These are phyloP conservation scores for Rubia peregrina DNA, from an alignment of 305 asterid species.

Conservation along the genomic window DNA sequence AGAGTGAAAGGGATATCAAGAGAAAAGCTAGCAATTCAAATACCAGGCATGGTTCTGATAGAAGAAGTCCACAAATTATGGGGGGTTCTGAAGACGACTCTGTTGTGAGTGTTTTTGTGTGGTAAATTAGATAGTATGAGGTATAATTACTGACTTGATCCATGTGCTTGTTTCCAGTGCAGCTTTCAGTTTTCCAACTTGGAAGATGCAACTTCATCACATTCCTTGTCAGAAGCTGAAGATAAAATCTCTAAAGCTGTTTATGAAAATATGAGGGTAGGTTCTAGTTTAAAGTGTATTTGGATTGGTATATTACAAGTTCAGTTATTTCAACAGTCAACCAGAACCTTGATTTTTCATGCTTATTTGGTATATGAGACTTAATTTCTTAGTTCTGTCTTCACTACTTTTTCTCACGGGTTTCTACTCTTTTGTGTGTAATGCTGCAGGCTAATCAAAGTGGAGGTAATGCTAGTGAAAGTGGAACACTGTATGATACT, in stretches of 20 bases:
- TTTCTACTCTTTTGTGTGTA: constrained; percentile 7
- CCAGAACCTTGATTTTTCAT: not conserved
- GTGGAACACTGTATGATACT: constrained; percentile 34
- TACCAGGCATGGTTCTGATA: constrained; percentile 32
- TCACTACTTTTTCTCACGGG: constrained; percentile 5
- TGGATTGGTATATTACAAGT: not conserved
- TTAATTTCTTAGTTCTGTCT: constrained; percentile 3
- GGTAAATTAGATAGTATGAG: not conserved
- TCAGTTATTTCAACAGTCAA: not conserved
- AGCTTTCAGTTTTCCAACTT: constrained; percentile 47
- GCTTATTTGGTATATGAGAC: not conserved
- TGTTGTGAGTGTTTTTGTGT: constrained; percentile 46
- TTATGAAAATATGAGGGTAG: constrained; percentile 49
- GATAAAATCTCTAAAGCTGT: constrained; percentile 56
- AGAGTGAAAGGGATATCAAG: constrained; percentile 41
- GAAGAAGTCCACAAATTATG: constrained; percentile 27
- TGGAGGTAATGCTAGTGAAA: constrained; percentile 27
- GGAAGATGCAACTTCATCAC: constrained; percentile 54
- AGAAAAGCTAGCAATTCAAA: constrained; percentile 27
- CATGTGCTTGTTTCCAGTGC: constrained; percentile 35
- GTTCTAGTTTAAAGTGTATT: constrained; percentile 10
- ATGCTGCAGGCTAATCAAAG: constrained; percentile 22
- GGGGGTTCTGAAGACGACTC: constrained; percentile 73
- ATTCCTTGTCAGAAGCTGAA: constrained; percentile 77
- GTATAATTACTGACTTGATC: not conserved